These are phyloP conservation scores for Amphichorda felina DNA, from an alignment of 2,329 filamentous ascomycete genomes.

Conservation along the genomic window DNA sequence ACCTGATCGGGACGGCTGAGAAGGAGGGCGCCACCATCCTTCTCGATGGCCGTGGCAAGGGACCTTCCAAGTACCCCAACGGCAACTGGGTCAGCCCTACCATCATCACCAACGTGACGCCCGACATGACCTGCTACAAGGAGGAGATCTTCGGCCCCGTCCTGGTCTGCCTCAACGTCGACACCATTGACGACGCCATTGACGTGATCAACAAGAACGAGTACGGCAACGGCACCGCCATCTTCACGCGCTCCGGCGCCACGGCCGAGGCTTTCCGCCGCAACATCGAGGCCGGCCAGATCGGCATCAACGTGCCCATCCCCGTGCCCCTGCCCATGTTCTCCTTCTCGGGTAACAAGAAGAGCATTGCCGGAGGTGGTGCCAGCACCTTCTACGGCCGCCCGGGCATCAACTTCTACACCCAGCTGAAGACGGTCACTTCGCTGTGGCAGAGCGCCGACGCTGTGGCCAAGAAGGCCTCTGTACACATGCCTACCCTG, in stretches of 20 bases:
- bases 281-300: slow-evolving; percentile 74
- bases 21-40: slow-evolving; percentile 71
- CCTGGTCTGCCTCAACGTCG: slow-evolving; percentile 67
- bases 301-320: slow-evolving; percentile 77
- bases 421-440: slow-evolving; percentile 95
- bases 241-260: slow-evolving; percentile 70
- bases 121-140: slow-evolving; percentile 72
- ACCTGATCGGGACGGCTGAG: slow-evolving; percentile 64
- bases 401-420: slow-evolving; percentile 89
- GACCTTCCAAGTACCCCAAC: slow-evolving; percentile 67
- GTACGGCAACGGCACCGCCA: slow-evolving; percentile 77
- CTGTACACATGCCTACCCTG: slow-evolving; percentile 71
- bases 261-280: slow-evolving; percentile 70
- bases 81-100: slow-evolving; percentile 81
- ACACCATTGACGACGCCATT: slow-evolving; percentile 69
- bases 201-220: slow-evolving; percentile 75
- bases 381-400: slow-evolving; percentile 92
- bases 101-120: slow-evolving; percentile 70
- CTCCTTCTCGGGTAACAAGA: slow-evolving; percentile 71
- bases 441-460: slow-evolving; percentile 81
- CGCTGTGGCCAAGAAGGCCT: slow-evolving; percentile 73
- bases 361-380: slow-evolving; percentile 81
- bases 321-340: slow-evolving; percentile 62
- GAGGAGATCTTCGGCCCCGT: slow-evolving; percentile 84
- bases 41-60: slow-evolving; percentile 68